These are phyloP conservation scores for Aspergillus clavatus DNA, from an alignment of 2,329 filamentous ascomycete species.

Conservation along the genomic window DNA sequence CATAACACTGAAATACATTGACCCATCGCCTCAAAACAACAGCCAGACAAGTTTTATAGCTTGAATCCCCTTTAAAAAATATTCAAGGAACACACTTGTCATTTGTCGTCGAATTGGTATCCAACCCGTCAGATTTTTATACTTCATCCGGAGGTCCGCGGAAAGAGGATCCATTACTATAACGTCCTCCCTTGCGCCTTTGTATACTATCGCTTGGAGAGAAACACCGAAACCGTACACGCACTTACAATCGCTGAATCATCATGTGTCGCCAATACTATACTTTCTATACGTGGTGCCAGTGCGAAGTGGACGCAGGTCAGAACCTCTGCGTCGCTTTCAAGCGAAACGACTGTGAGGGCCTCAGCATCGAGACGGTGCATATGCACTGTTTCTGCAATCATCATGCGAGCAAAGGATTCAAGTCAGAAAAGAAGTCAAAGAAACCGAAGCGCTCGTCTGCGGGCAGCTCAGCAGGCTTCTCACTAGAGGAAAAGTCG, in stretches of 20 bases:
- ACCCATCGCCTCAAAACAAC: too few species aligned
- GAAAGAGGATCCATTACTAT: neutral
- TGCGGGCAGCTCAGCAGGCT: neutral
- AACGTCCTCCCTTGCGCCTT: too few species aligned
- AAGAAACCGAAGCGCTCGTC: constrained; percentile 15
- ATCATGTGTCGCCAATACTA: constrained; percentile 36
- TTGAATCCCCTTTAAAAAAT: too few species aligned
- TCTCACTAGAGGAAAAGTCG: constrained; percentile 22
- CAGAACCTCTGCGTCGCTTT: constrained; percentile 26
- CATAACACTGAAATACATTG: neutral
- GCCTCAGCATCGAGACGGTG: constrained; percentile 31
- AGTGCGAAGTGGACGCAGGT: constrained; percentile 35
- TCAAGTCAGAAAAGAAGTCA: constrained; percentile 29
- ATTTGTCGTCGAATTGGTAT: too few species aligned
- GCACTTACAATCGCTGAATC: neutral
- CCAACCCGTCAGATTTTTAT: too few species aligned
- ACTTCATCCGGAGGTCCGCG: neutral
- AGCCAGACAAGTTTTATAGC: too few species aligned
- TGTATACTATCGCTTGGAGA: too few species aligned
- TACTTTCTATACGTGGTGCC: constrained; percentile 37
- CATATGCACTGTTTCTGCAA: constrained; percentile 39
- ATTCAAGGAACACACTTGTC: too few species aligned
- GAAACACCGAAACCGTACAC: neutral
- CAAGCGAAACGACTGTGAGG: constrained; percentile 26
- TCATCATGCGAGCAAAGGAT: constrained; percentile 30